Base-by-base conservation (phyloP, 140 eudicot genomes). In the Ambrosia hybrid region DNA sequence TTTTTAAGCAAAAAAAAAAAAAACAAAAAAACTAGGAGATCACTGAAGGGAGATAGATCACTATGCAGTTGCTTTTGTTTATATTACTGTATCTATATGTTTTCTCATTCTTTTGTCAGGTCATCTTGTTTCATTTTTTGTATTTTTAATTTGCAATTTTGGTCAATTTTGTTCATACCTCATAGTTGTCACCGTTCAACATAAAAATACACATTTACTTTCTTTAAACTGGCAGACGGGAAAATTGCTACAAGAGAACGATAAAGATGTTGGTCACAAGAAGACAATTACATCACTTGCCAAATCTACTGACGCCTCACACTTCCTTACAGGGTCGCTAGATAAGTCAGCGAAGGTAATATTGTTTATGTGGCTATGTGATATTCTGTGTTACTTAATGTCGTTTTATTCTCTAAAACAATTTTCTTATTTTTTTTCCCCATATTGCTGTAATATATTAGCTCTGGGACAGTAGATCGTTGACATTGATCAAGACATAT, bases 381-480 rank as follows among this genome's bases (percentile, higher is more conserved):
- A 4, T 34, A 33, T 34, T 34, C 17, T 4, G 33, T 30, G 16
- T 38, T 60, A 12, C 45, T 11, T 34, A 60, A 33, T 60, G 17
- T 33, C 33, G 17, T 30, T 10, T 11, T 60, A 5, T 13, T 33
- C 17, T 60, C 9, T 33, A 26, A 21, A 21, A 21, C 26, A 60
- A 60, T 34, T 16, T 33, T 3, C 13, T 45, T 55, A 51, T 9
- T 55, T 79, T 33, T n/a, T 33, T 12, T 45, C 6, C 38, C 6
- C 11, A 12, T 59, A 15, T 36, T 12, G 2, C 14, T 41, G 6
- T 41, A 61, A 46, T 52, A 46, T 38, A 26, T 71, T 52, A 91
- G 98, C 91, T 91, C 2, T 92, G 98, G 96, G 98, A 92, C 64
- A 79, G 74, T 68, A 87, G 96, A 76, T 66, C 95, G 3, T 78